Conservation (phyloP, 768 basidiomycete genomes). For the Calocybe cyanea region DNA sequence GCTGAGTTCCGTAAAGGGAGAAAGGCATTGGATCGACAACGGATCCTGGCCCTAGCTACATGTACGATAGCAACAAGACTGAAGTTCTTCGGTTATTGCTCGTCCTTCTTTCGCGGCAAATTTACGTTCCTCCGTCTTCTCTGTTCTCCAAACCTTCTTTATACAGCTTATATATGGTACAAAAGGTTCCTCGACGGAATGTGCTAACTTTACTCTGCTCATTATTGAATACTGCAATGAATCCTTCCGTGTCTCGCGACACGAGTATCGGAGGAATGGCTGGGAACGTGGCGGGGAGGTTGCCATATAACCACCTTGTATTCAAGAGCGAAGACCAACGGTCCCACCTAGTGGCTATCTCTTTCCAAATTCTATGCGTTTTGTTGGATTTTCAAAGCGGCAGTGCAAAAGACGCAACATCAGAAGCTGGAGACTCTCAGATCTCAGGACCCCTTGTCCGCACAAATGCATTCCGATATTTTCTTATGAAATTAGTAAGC, state of each 20-base stretch:
- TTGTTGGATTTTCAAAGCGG: slow-evolving; percentile 82
- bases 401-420: slow-evolving; percentile 52
- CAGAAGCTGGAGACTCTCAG: slow-evolving; percentile 40
- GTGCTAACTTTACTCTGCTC: slow-evolving; percentile 94
- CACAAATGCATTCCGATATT: slow-evolving; percentile 90
- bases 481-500: slow-evolving; percentile 82
- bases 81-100: slow-evolving; percentile 89
- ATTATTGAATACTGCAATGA: slow-evolving; percentile 85
- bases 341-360: slow-evolving; percentile 66
- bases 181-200: slow-evolving; percentile 71
- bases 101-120: slow-evolving; percentile 85
- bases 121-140: slow-evolving; percentile 71
- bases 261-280: slow-evolving; percentile 65
- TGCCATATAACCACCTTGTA: slow-evolving; percentile 88
- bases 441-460: slow-evolving; percentile 49
- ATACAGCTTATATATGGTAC: slow-evolving; percentile 76
- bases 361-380: slow-evolving; percentile 73
- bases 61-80: slow-evolving; percentile 75
- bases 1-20: slow-evolving; percentile 55
- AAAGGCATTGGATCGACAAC: slow-evolving; percentile 89
- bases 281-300: slow-evolving; percentile 70
- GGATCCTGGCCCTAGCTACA: slow-evolving; percentile 59
- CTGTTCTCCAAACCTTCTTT: slow-evolving; percentile 71
- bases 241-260: slow-evolving; percentile 48
- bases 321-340: slow-evolving; percentile 86